Conservation (phyloP, 192 early-diverging fungal genomes). For the Coemansia sp. region DNA sequence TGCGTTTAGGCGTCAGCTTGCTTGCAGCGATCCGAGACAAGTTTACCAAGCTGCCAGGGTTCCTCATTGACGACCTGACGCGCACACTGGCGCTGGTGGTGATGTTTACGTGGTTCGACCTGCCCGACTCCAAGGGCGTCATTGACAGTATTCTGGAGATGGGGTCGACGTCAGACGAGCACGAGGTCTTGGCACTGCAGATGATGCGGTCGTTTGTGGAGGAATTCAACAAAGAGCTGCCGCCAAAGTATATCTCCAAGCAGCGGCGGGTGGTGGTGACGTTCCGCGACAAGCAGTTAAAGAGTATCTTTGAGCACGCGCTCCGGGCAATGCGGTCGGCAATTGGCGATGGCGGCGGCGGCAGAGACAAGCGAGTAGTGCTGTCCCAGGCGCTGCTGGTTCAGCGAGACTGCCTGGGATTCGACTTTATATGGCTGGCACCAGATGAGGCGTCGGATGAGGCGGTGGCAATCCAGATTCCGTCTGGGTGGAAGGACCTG, state of each 20-base stretch:
- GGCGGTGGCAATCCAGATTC: conserved; percentile 65
- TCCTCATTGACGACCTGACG: conserved; percentile 45
- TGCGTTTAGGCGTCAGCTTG: conserved; percentile 33
- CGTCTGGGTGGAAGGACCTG: conserved; percentile 74
- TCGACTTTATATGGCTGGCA: conserved; percentile 80
- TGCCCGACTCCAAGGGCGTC: conserved; percentile 32
- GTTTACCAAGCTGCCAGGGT: conserved; percentile 31
- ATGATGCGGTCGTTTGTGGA: conserved; percentile 65
- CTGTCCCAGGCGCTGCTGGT: conserved; percentile 59
- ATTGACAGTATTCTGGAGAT: conserved; percentile 42
- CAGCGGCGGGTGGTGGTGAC: conserved; percentile 65
- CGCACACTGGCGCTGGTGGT: conserved; percentile 52
- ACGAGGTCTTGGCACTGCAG: conserved; percentile 65
- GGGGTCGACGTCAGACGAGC: conserved; percentile 28
- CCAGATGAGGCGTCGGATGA: conserved; percentile 81
- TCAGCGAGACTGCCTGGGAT: conserved; percentile 66
- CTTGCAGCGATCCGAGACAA: conserved; percentile 34
- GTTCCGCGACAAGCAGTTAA: conserved; percentile 63
- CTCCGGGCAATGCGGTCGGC: conserved; percentile 35
- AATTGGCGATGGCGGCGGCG: conserved; percentile 32
- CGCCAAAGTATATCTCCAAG: conserved; percentile 60
- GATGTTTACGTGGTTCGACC: conserved; percentile 55
- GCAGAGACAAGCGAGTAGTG: conserved; percentile 30
- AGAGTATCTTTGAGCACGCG: conserved; percentile 56
- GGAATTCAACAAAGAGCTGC: conserved; percentile 69